Base-by-base conservation (phyloP, 1,284 basidiomycete species). In the Wolfiporia cocos region DNA sequence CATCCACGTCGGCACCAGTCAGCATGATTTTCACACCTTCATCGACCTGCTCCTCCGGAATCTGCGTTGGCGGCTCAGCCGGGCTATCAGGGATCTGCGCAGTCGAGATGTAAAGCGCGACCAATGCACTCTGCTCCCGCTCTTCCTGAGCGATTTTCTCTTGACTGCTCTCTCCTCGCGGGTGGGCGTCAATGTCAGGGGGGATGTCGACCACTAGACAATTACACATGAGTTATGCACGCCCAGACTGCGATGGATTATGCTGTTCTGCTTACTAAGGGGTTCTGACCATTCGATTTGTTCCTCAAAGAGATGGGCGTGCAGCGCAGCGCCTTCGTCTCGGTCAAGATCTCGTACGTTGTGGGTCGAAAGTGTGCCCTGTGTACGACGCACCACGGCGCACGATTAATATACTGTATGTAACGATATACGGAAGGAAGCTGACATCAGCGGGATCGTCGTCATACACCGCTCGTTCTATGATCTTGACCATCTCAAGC, bases 391-490 rank as follows among this genome's bases (percentile, higher is more conserved):
- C 50, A 58, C 50, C 56, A 58, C 49, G 52, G 59, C 61, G 58
- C 60, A 56, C 65, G 58, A 74, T 76, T 71, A 76, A 75, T 67
- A 67, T 74, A 78, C 64, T 64, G 64, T 78, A 74, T 65, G 62
- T 53, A 50, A 34, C 49, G 49, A 41, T 56, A 62, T 56, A 54
- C 55, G 62, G 59, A 62, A 61, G 61, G 62, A 63, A 67, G 76
- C 84, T 78, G 72, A 89, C 86, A 76, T 85, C 78, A 68, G 75
- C 70, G 56, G 75, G 74, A 70, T 89, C 87, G 63, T 88, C 86
- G 53, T 89, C 87, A 66, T 90, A 90, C 53, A 88, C 69, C 49
- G 87, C 87, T 56, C 73, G 78, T 65, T 89, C 86, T 66, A 90
- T 90, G 58, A 81, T 62, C 64, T 76, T 79, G 59, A 90, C 69